Percentiles rank a stretch among this genome's conserved stretches.
These are phyloP conservation scores for Medicago ruthenica DNA, from an alignment of 306 rosid genomes.

Conservation along the genomic window DNA sequence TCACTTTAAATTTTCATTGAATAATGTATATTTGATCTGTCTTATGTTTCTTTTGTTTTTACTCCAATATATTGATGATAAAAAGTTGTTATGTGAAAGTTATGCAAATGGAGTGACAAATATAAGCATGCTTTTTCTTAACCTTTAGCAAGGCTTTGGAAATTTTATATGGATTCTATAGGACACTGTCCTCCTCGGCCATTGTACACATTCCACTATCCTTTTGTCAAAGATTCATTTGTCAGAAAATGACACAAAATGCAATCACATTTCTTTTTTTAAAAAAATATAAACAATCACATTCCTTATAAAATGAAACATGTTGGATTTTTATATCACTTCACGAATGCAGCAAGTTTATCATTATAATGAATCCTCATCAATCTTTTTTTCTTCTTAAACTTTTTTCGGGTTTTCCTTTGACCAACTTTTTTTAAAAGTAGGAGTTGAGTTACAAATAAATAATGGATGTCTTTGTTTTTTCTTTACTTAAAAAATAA, in stretches of 20 bases:
- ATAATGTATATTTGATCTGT: not conserved
- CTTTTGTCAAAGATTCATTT: slow-evolving; percentile 18
- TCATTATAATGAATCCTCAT: slow-evolving; percentile 2
- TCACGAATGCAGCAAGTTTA: slow-evolving; percentile 27
- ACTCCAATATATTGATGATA: not conserved
- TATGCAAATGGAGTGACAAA: slow-evolving; percentile 9
- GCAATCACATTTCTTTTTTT: slow-evolving; percentile 21
- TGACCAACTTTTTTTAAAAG: slow-evolving; percentile 43
- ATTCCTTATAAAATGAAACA: slow-evolving; percentile 34
- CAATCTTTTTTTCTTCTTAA: not conserved
- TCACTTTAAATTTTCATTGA: slow-evolving; percentile 18
- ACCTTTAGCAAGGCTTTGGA: slow-evolving; percentile 31
- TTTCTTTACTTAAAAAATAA: not conserved
- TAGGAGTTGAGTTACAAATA: slow-evolving; percentile 2
- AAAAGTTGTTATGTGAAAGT: slow-evolving; percentile 12
- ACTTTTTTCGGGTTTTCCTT: slow-evolving; percentile 12
- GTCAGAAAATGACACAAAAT: slow-evolving; percentile 28
- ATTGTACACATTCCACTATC: slow-evolving; percentile 45
- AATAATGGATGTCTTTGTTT: not conserved
- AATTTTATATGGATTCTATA: slow-evolving; percentile 16
- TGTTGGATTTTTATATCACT: slow-evolving; percentile 12
- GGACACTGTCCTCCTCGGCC: slow-evolving; percentile 22
- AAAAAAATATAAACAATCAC: slow-evolving; percentile 1
- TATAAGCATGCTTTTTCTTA: not conserved
- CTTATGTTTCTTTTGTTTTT: not conserved